Evolutionary conservation across 352 stramenopile species (phyloP).

Genomic region (Pythium sp.): DNA sequence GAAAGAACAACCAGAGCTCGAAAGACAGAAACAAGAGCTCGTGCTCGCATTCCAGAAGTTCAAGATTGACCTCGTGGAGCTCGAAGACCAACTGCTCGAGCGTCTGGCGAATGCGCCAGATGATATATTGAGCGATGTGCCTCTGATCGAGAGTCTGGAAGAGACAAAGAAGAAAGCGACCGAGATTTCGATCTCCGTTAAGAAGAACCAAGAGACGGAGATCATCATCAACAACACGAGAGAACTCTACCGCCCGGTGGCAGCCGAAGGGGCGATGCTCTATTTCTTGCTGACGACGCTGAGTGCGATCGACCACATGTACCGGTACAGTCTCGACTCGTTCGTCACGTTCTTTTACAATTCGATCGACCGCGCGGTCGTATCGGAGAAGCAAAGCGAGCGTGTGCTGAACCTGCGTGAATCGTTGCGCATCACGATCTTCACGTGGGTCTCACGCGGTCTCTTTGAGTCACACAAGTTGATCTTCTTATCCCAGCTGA

Average conservation of each 20-base stretch:
- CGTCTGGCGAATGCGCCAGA: slow-evolving; percentile 94
- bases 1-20: slow-evolving; percentile 93
- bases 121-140: slow-evolving; percentile 96
- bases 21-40: slow-evolving; percentile 94
- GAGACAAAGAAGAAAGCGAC: slow-evolving; percentile 95
- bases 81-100: slow-evolving; percentile 96
- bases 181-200: slow-evolving; percentile 95
- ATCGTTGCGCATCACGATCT: slow-evolving; percentile 95
- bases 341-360: slow-evolving; percentile 98
- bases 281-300: slow-evolving; percentile 97
- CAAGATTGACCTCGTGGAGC: slow-evolving; percentile 95
- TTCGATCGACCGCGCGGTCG: slow-evolving; percentile 87
- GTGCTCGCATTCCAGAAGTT: slow-evolving; percentile 92
- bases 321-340: slow-evolving; percentile 96
- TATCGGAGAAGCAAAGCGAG: slow-evolving; percentile 87
- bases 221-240: slow-evolving; percentile 94
- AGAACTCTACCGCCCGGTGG: slow-evolving; percentile 93
- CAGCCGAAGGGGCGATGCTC: slow-evolving; percentile 95
- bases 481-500: slow-evolving; percentile 96
- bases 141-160: slow-evolving; percentile 95
- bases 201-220: slow-evolving; percentile 94
- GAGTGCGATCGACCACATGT: slow-evolving; percentile 97
- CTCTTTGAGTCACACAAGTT: slow-evolving; percentile 97
- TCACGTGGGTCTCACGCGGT: slow-evolving; percentile 94
- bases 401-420: slow-evolving; percentile 92